Evolutionary conservation across 2,329 filamentous ascomycete genomes (phyloP).

Genomic region (Aureobasidium sp.): DNA sequence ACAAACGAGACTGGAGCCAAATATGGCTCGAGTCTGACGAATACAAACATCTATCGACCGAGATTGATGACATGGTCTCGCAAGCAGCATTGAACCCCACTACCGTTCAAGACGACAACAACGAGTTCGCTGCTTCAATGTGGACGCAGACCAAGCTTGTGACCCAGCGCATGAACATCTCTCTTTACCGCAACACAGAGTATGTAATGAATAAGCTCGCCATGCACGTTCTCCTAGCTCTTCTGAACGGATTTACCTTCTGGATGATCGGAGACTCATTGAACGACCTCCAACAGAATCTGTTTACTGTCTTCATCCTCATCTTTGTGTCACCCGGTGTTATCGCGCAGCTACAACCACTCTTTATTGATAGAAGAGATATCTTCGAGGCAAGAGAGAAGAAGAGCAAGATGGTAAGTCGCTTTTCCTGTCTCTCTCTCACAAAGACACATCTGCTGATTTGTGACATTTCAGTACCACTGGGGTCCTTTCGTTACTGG

Average conservation of each 20-base stretch:
- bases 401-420: conserved; percentile 44
- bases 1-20: conserved; percentile 63
- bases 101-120: conserved; percentile 29
- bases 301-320: conserved; percentile 4
- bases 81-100: conserved; percentile 19
- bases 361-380: conserved; percentile 48
- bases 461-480: neutral
- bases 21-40: conserved; percentile 71
- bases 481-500: neutral
- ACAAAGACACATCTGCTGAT: neutral
- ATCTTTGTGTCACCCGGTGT: neutral
- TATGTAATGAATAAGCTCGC: conserved; percentile 85
- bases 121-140: conserved; percentile 64
- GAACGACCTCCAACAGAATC: conserved; percentile 28
- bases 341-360: conserved; percentile 27
- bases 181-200: conserved; percentile 81
- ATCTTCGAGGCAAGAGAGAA: conserved; percentile 54
- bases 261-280: conserved; percentile 28
- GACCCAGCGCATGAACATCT: conserved; percentile 61
- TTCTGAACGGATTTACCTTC: conserved; percentile 38
- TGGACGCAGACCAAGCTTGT: conserved; percentile 74
- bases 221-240: conserved; percentile 67
- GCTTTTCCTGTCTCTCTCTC: conserved; percentile 59
- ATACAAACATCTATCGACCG: conserved; percentile 38
- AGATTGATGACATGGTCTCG: neutral